These are phyloP conservation scores for Fusarium sarcochroum DNA, from an alignment of 2,329 filamentous ascomycete species.

Conservation along the genomic window DNA sequence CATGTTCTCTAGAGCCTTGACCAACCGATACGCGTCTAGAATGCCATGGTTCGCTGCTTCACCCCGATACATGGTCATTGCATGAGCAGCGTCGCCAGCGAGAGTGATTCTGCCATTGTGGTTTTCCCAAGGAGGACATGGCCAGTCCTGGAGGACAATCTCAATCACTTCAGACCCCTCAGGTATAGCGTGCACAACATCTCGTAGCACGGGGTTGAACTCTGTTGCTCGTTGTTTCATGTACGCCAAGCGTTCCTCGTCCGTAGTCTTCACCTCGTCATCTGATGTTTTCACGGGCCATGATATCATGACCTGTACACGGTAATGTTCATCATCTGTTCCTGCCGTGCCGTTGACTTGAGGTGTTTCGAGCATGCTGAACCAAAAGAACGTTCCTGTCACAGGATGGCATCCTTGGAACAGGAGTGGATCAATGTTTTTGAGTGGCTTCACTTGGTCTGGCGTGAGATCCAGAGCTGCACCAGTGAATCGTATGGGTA, in stretches of 20 bases:
- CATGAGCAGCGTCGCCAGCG: slow-evolving; percentile 17
- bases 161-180: slow-evolving; percentile 10
- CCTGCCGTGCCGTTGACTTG: background rate
- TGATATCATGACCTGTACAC: slow-evolving; percentile 18
- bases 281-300: slow-evolving; percentile 10
- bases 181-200: background rate
- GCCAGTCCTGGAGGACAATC: slow-evolving; percentile 19
- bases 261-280: slow-evolving; percentile 8
- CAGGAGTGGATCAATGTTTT: slow-evolving; percentile 14
- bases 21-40: slow-evolving; percentile 4
- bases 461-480: slow-evolving; percentile 17
- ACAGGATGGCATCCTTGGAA: slow-evolving; percentile 10
- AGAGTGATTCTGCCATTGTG: background rate
- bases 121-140: slow-evolving; percentile 11
- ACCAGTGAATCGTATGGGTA: background rate
- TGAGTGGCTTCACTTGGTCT: slow-evolving; percentile 14
- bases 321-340: background rate
- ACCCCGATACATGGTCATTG: slow-evolving; percentile 22
- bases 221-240: slow-evolving; percentile 15
- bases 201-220: slow-evolving; percentile 8
- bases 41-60: slow-evolving; percentile 19
- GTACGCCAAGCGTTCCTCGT: slow-evolving; percentile 4
- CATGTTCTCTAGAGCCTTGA: background rate
- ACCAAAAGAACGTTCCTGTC: slow-evolving; percentile 13
- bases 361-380: slow-evolving; percentile 12